A percentile compares a stretch with the other conserved stretches of the same genome.
These are phyloP conservation scores for Candida cerambycidarum DNA, from an alignment of 805 yeast species.

Conservation along the genomic window DNA sequence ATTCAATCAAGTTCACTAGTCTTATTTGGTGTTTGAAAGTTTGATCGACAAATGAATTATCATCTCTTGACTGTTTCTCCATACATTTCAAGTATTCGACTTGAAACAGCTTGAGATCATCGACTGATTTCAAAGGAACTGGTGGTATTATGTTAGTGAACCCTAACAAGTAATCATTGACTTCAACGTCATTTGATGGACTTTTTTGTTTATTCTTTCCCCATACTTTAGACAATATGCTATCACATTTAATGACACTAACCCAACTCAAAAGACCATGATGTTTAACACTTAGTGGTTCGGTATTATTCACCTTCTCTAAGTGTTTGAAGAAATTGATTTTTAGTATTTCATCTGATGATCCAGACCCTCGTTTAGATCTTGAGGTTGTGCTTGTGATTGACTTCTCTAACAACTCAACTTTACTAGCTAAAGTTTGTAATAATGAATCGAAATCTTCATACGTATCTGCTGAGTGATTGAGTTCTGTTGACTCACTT, in stretches of 20 bases:
- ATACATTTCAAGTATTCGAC: neutral
- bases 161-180: neutral
- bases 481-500: neutral
- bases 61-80: neutral
- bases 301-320: neutral
- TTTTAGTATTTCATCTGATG: neutral
- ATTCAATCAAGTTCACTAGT: neutral
- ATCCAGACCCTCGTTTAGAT: neutral
- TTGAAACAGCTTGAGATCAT: neutral
- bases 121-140: neutral
- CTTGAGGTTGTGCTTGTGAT: neutral
- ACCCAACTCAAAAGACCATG: slow-evolving; percentile 5
- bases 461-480: no score
- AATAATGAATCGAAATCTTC: neutral
- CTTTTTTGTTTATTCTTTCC: neutral
- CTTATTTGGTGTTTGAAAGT: neutral
- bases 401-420: neutral
- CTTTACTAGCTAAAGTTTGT: neutral
- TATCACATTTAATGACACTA: slow-evolving; percentile 4
- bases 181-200: neutral
- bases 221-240: slow-evolving; percentile 5
- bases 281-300: neutral
- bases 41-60: neutral
- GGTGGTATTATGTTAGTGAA: neutral
- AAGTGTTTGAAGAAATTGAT: neutral